Base-by-base conservation (phyloP, 441 rosid species). In the Pelargonium myrrhifolium region DNA sequence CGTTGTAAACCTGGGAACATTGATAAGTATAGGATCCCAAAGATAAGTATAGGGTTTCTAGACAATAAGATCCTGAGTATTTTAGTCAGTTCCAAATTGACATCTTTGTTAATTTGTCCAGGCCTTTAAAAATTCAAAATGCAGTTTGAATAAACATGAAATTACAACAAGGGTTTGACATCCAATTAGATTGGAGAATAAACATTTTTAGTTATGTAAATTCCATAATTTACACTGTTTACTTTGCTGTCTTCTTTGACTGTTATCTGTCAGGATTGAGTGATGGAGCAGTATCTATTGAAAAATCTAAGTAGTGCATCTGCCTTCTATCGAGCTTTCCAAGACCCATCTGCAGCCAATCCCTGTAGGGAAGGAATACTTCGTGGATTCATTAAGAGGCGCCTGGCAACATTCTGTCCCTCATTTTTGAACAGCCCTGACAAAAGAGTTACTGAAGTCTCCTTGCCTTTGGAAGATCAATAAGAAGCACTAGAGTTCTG, bases 221-320 rank as follows among this genome's bases (percentile, higher is more conserved):
- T 35, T 35, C 39, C 39, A 35, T 9, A 35, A 35, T 55, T 55
- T 6, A 18, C 60, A 55, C 26, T 55, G 60, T 55, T 55, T 55
- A 18, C 60, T 55, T 18, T 55, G 12, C 21, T 55, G 39, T 35
- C 8, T 35, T 35, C 39, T 35, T 35, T 35, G 7, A 31, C 22
- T 39, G 39, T 74, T 71, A 79, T 72, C 76, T 68, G 17, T 67
- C 74, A 47, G 79, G 76, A 70, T 77, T 73, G 56, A 65, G 82
- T 62, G 87, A 75, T 28, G 21, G 86, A 86, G 71, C 87, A 83
- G 75, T 79, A 82, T 65, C 89, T 81, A 65, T 81, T 82, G 59
- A 88, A 83, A 64, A 88, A 74, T 81, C 86, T 86, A 43, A 88
- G 87, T 78, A 88, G 51, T 1, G 88, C 89, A 39, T 88, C 82